Evolutionary conservation across 768 basidiomycete genomes (phyloP), one percentile per base, ranked within the genome.

Genomic region (Xerocomellus chrysenteron): DNA sequence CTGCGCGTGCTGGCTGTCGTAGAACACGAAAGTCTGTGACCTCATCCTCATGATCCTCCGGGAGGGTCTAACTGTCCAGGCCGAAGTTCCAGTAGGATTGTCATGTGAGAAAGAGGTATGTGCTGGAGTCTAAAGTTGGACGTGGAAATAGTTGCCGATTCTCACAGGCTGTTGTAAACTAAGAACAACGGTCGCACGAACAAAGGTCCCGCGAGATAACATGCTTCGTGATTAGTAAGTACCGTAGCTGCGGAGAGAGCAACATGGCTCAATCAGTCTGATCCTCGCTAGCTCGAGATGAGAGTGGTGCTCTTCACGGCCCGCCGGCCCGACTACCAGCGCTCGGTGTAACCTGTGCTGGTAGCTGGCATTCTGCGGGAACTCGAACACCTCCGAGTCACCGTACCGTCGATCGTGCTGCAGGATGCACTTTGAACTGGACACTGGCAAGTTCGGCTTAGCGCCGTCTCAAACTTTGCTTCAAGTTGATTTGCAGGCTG

Each of bases 151-250:
- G 26, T n/a, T 36, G 9, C 17, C 12, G 48, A 26, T 26, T 36
- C 21, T 51, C 52, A 16, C 52, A 47, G 37, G n/a, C 24, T 8
- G 32, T 39, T 35, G 37, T 46, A 47, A 44, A 52, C 47, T 43
- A 50, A 54, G 37, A 46, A 54, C 48, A 36, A 28, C 12, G 14
- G 26, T 54, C 58, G 13, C 57, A 59, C 57, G 50, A 44, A 36
- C 28, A 36, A 13, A 33, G 33, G 13, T 0, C 13, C 33, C 13
- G 33, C 33, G 33, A 35, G 33, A 13, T 35, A 35, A 14, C 35
- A 14, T 11, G 35, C 35, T 14, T 14, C 35, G 35, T 5, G 35
- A 35, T 35, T 28, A 28, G 26, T 33, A 33, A 13, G 5, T 33
- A 33, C 33, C 12, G 33, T 39, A 39, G n/a, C 17, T 39, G 16